Evolutionary conservation across 2,329 filamentous ascomycete species (phyloP), one percentile per base, ranked within the genome.

Genomic region (Penicillium sp.): DNA sequence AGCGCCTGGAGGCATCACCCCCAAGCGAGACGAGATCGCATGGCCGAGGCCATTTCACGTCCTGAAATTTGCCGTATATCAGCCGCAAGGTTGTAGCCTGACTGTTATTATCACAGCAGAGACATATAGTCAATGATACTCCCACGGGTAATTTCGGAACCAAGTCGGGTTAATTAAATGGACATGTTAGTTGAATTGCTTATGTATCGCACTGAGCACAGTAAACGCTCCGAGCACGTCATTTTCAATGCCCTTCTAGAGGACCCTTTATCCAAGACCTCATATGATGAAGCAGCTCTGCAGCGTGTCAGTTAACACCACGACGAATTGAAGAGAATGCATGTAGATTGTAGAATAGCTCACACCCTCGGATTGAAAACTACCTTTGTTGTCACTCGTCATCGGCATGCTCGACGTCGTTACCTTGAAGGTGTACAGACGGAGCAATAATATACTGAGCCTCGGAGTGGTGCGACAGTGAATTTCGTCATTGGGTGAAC

Each of bases 361-460:
- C 24, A 39, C 2, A 36, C 48, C 55, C 57, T 60, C 57, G 45
- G 70, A 72, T 74, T 75, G 72, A 74, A 74, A 74, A 75, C 72
- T 74, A 74, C 68, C 63, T 62, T 65, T 59, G 54, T 50, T 52
- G 54, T 61, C 57, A 62, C 67, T 70, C 70, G 54, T 74, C 72
- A 74, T 51, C n/a, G 69, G 63, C 58, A 57, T 68, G 66, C 65
- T 71, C 57, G 41, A 68, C 70, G 63, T 56, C 62, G 65, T 67
- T 67, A 57, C 63, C 62, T 60, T 48, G 16, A n/a, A 53, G 63
- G 62, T 56, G 53, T 63, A 67, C 67, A 67, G 60, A 63, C 58
- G 63, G 65, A 68, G 66, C 66, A 48, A 28, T 20, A 36, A 56
- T 53, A 51, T 44, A 53, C 31, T 35, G 48, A 41, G 56, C 63